Base-by-base conservation (phyloP, 2,329 filamentous ascomycete genomes). In the Calonectria naviculata region DNA sequence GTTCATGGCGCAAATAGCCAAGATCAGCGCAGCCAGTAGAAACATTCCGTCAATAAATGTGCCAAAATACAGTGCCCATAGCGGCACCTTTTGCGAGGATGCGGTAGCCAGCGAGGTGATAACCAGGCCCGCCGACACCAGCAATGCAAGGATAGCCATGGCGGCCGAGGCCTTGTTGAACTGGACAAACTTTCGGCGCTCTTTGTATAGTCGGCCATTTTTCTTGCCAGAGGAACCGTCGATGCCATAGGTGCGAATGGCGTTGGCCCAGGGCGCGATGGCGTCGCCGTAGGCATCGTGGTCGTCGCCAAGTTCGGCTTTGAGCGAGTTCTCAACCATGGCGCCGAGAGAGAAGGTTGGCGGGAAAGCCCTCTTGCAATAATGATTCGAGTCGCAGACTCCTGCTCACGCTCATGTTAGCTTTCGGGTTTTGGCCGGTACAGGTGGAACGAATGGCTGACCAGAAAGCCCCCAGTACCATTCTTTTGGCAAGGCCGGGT, bases 391-490 rank as follows among this genome's bases (percentile, higher is more conserved):
- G 5, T 73, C 67, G 26, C 70, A 74, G 21, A 74, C 62, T 15
- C 72, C 70, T 73, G 6, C 3, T 8, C 29, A 7, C 6, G 13
- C 9, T n/a, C 13, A 1, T 17, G 49, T 44, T 24, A 65, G 38
- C 26, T 29, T 28, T 19, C 21, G 12, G 7, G 21, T n/a, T 9
- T 24, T 8, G 17, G 38, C 29, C 4, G 13, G 44, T 34, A 34
- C 19, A 19, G 29, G 5, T 44, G 21, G 17, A 17, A 13, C 2
- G 21, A 58, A n/a, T 28, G 13, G 46, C 67, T 7, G 1, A 68
- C 72, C 72, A 26, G 72, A 74, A 17, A 74, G 46, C 10, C 72
- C 72, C 71, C 72, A 74, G 31, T 68, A 67, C 67, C 72, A 71
- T 8, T 52, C 36, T 3, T 67, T 62, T 42, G 72, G 72, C 26